A percentile compares a stretch with the other conserved stretches of the same genome.
Conservation (phyloP, 2,329 filamentous ascomycete genomes). For the Talaromyces sp. region DNA sequence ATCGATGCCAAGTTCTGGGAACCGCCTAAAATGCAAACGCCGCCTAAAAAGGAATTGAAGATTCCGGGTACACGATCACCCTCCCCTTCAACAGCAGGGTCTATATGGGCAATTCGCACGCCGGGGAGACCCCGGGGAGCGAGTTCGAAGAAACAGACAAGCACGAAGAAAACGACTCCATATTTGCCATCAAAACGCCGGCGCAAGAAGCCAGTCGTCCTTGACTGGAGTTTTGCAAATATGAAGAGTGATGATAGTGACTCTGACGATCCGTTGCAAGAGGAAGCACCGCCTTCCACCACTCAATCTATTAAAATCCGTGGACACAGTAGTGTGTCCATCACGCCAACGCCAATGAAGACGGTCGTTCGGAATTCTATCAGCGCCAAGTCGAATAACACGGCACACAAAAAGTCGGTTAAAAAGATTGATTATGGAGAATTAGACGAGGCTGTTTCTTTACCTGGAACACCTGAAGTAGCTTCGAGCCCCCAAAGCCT, state of each 20-base stretch:
- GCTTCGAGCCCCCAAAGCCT: constrained; percentile 1
- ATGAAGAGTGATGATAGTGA: constrained; percentile 27
- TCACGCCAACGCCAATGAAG: constrained; percentile 1
- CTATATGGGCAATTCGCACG: constrained; percentile 32
- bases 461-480: constrained; percentile 2
- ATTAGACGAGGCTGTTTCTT: neutral
- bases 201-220: constrained; percentile 23
- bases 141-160: constrained; percentile 16
- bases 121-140: constrained; percentile 17
- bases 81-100: constrained; percentile 31
- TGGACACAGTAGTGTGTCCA: neutral
- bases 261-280: constrained; percentile 40
- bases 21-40: constrained; percentile 15
- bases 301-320: constrained; percentile 4
- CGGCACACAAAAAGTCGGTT: neutral
- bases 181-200: constrained; percentile 18
- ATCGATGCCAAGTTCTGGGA: constrained; percentile 21
- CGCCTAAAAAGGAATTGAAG: neutral
- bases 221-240: constrained; percentile 33
- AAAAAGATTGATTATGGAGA: neutral
- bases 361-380: neutral
- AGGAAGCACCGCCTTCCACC: constrained; percentile 23
- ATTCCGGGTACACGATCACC: constrained; percentile 14
- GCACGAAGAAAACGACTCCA: constrained; percentile 15
- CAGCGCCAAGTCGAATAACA: neutral